Percentiles rank a stretch among this genome's conserved stretches.
Evolutionary conservation across 371 early-diverging fungal genomes (phyloP).

Genomic region (Rhizopus sp.): DNA sequence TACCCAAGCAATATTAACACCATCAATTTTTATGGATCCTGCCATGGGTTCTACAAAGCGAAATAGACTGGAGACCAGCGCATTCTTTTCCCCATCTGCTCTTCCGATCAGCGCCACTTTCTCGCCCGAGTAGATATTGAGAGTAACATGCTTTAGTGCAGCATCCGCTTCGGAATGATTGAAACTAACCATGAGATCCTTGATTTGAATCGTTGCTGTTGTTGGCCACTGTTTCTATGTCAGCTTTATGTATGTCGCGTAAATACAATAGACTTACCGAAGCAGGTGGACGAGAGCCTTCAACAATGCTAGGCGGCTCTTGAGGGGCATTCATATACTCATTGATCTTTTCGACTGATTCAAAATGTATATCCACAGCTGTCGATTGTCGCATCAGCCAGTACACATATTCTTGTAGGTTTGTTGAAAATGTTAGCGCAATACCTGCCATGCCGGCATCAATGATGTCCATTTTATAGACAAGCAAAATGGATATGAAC

Average conservation of each 20-base stretch:
- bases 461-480: constrained; percentile 47
- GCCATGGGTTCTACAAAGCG: constrained; percentile 73
- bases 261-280: constrained; percentile 34
- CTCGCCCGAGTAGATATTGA: constrained; percentile 57
- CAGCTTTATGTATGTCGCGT: not conserved
- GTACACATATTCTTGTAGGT: constrained; percentile 64
- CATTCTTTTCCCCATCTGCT: constrained; percentile 77
- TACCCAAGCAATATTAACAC: constrained; percentile 70
- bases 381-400: constrained; percentile 83
- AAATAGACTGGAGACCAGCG: constrained; percentile 69
- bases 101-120: constrained; percentile 78
- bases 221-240: constrained; percentile 69
- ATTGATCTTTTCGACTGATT: constrained; percentile 79
- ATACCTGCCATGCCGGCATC: constrained; percentile 82
- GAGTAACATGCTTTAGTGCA: constrained; percentile 60
- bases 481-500: constrained; percentile 60
- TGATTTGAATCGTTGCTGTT: constrained; percentile 65
- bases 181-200: constrained; percentile 59
- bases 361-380: constrained; percentile 83
- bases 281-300: constrained; percentile 58
- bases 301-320: constrained; percentile 68
- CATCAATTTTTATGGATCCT: constrained; percentile 77
- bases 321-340: constrained; percentile 75
- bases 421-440: constrained; percentile 69
- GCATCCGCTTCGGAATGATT: constrained; percentile 55